Base-by-base conservation (phyloP, 169 alveolate genomes). In the Theileria annulata region DNA sequence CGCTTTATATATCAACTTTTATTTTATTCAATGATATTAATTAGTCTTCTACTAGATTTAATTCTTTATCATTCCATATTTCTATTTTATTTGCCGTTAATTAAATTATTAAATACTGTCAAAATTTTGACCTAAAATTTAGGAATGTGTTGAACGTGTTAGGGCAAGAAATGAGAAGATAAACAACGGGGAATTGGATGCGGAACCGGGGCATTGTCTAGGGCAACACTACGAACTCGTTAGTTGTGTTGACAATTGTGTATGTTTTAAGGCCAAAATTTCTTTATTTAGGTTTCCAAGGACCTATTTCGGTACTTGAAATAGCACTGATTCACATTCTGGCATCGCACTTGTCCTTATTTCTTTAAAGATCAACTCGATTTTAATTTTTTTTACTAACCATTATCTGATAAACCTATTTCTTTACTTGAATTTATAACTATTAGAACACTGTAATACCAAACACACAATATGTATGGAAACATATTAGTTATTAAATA, bases 181-280 rank as follows among this genome's bases (percentile, higher is more conserved):
- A 2, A 19, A 56, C 28, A 69, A 70, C 80, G 49, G 31, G 47
- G 76, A 42, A 48, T 75, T 80, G 80, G 54, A 37, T 42, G 49
- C 59, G 48, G 58, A 78, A 71, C 90, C 60, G 30, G 85, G 85
- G 25, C 90, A 83, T 51, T 83, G 90, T 63, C 86, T 83, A 27
- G 90, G 90, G 17, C 90, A 83, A 47, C 90, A 83, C 71, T 83
- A 83, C 71, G 90, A 83, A 19, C 35, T 83, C 27, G 86, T 75
- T 35, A 19, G 33, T 35, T 83, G 90, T 69, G 90, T 83, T 25
- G 90, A 83, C 73, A 77, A 37, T 21, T 83, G 90, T 54, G 90
- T 83, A 83, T 37, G 90, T 81, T 28, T 56, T 15, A 9, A 9
- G 35, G 9, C 0, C 27, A 2, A 0, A 12, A 23, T 17, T 23